A percentile compares a stretch with the other conserved stretches of the same genome.
Conservation (phyloP, 1,284 basidiomycete species). For the Moesziomyces antarcticus region DNA sequence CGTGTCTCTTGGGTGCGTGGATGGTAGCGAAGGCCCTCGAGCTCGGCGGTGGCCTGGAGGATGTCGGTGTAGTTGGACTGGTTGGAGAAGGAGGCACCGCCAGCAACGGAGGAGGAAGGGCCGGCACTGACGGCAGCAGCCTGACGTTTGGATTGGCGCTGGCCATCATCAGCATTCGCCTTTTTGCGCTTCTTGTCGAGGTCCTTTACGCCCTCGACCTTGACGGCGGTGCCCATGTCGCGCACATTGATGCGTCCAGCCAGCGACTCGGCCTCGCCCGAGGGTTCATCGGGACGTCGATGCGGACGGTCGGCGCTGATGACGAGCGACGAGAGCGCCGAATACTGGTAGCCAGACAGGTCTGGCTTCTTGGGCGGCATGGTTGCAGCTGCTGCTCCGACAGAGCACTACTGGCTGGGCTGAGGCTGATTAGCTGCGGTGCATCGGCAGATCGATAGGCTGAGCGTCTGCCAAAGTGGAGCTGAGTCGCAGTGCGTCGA, state of each 20-base stretch:
- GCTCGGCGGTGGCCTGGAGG: constrained; percentile 76
- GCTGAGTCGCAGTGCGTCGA: too few species aligned
- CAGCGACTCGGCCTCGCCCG: constrained; percentile 92
- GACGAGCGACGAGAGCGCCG: constrained; percentile 65
- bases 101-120: constrained; percentile 68
- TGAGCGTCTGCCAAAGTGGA: too few species aligned
- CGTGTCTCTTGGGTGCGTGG: constrained; percentile 93
- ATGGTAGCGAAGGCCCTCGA: constrained; percentile 91
- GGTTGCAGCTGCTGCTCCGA: not conserved
- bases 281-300: constrained; percentile 76
- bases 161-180: constrained; percentile 54
- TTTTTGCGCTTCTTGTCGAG: constrained; percentile 88
- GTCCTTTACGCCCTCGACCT: constrained; percentile 85
- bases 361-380: constrained; percentile 67
- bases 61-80: constrained; percentile 71
- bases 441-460: too few species aligned
- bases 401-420: too few species aligned
- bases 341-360: constrained; percentile 66
- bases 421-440: too few species aligned
- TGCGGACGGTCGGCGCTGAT: constrained; percentile 60
- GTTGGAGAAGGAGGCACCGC: constrained; percentile 73
- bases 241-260: constrained; percentile 88
- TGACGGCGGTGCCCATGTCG: constrained; percentile 93
- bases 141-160: constrained; percentile 35
- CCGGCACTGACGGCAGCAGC: constrained; percentile 3